Evolutionary conservation across 441 rosid species (phyloP).

Genomic region (Kokia cookei): DNA sequence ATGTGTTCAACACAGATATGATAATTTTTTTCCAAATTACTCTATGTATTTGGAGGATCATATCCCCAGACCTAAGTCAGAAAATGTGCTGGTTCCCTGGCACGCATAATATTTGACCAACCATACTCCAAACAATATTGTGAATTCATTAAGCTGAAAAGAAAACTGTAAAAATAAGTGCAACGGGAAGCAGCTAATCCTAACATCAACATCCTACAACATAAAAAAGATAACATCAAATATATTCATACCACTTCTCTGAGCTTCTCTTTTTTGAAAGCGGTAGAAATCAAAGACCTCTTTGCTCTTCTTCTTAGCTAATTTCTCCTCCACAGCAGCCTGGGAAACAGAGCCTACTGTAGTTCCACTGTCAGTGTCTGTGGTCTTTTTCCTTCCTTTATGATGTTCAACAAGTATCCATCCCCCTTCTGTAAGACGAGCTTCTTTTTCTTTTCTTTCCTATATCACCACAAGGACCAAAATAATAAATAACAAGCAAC

Average conservation of each 20-base stretch:
- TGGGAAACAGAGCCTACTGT: constrained; percentile 62
- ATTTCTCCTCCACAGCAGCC: constrained; percentile 50
- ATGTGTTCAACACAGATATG: not conserved
- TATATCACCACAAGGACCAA: constrained; percentile 23
- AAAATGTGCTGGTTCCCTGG: not conserved
- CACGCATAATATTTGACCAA: not conserved
- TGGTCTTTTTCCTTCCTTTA: constrained; percentile 75
- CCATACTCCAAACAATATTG: not conserved
- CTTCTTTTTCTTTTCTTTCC: constrained; percentile 71
- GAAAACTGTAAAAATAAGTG: not conserved
- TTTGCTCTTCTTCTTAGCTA: constrained; percentile 62
- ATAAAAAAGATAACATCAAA: not conserved
- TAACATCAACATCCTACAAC: not conserved
- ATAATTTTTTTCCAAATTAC: not conserved
- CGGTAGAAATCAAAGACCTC: constrained; percentile 87
- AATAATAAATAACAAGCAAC: not conserved
- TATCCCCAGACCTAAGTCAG: not conserved
- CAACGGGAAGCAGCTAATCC: not conserved
- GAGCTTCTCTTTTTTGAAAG: constrained; percentile 83
- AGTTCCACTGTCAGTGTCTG: constrained; percentile 56
- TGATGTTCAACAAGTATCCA: constrained; percentile 76
- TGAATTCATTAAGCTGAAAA: not conserved
- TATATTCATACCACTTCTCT: constrained; percentile 57
- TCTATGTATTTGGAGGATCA: not conserved
- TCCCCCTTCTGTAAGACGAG: constrained; percentile 59